Conservation (phyloP, 768 basidiomycete species). For the Pholiota conissans region DNA sequence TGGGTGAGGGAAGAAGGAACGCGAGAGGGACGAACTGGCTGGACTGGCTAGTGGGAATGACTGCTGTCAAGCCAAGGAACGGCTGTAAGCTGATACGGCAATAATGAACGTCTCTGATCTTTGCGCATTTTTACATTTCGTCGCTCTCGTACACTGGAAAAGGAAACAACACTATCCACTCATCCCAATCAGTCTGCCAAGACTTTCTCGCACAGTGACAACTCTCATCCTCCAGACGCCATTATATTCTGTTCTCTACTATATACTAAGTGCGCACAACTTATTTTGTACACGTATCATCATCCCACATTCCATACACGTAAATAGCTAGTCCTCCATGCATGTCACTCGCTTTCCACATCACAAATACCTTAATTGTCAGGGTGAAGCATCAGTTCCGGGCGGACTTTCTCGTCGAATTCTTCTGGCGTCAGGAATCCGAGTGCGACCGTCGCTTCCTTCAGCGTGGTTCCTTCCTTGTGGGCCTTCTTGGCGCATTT, state of each 20-base stretch:
- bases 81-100: conserved; percentile 24
- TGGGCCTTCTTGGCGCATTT: conserved; percentile 99
- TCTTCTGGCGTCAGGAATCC: conserved; percentile 87
- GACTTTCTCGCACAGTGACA: conserved; percentile 2
- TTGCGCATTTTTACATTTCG: conserved; percentile 26
- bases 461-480: conserved; percentile 94
- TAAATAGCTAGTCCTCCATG: conserved; percentile 19
- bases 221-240: neutral
- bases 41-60: conserved; percentile 24
- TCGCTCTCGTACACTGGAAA: conserved; percentile 27
- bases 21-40: conserved; percentile 7
- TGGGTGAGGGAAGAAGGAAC: conserved; percentile 13
- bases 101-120: conserved; percentile 29
- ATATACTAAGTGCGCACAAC: neutral
- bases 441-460: conserved; percentile 88
- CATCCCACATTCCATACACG: conserved; percentile 23
- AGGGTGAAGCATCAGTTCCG: conserved; percentile 87
- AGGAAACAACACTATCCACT: conserved; percentile 23
- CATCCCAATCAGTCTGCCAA: conserved; percentile 13
- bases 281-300: conserved; percentile 1
- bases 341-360: conserved; percentile 17
- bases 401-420: conserved; percentile 92
- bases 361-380: conserved; percentile 29
- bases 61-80: conserved; percentile 28
- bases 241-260: conserved; percentile 1